Evolutionary conservation across 345 rosid genomes (phyloP), one percentile per base, ranked within the genome.

Genomic region (Tarenaya hassleriana): DNA sequence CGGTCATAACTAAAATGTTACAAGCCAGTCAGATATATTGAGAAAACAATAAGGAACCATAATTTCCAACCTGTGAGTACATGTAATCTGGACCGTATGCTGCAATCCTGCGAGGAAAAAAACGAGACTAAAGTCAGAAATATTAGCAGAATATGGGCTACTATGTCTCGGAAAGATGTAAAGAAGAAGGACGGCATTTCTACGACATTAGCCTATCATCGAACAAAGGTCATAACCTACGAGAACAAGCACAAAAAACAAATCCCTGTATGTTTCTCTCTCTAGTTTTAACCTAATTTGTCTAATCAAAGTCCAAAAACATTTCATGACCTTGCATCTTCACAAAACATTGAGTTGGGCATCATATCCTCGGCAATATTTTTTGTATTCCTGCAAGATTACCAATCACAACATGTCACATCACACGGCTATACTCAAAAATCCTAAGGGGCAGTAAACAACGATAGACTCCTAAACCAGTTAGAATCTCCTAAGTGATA

Each of bases 71-170:
- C 84, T 92, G 98, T 50, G 88, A 78, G 47, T 88, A 85, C 61
- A 78, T 70, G 50, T 81, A 85, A 44, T 92, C 97, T 50, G 78
- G 81, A 52, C 86, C 88, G 52, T 88, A 81, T 19, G 88, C 62
- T 37, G 97, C 52, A 56, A 83, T 84, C 60, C 98, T 92, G 78
- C 74, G 72, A 37, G 49, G 32, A 44, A 43, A 38, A 52, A 40
- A 4, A 11, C 15, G 7, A 12, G 52, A 16, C 32, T 31, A 38
- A 7, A 10, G 31, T 58, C 47, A 58, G 45, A 32, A 20, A 46
- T 39, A 17, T 31, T 7, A 12, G 56, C 29, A 55, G 19, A 13
- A 44, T 27, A 16, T 60, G 41, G 27, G 38, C 32, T 8, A n/a
- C n/a, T n/a, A n/a, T n/a, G n/a, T n/a, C n/a, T n/a, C n/a, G n/a